Base-by-base conservation (phyloP, 202 grass and related monocot species). In the Saccharum hybrid region DNA sequence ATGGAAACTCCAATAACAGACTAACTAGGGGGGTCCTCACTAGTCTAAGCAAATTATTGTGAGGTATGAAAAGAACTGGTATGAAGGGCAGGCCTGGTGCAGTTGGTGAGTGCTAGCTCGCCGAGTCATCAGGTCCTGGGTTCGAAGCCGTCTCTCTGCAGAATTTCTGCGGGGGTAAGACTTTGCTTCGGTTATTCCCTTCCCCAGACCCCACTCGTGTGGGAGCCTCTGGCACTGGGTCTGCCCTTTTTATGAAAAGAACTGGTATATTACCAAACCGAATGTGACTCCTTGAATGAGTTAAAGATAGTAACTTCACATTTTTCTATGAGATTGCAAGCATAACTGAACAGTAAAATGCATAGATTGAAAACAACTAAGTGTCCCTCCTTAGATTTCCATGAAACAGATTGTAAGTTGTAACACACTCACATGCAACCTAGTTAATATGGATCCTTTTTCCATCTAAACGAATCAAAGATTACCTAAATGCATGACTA, bases 391-490 rank as follows among this genome's bases (percentile, higher is more conserved):
- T 66, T 22, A 39, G 11, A 54, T 1, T 69, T 81, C 49, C 34
- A 60, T 4, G 4, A 19, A 59, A 28, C 62, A 68, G n/a, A 18
- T 66, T 30, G 19, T 22, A 8, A 28, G 28, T 28, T 28, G 28
- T 28, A 6, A 6, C 36, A 19, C 3, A 68, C 45, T 4, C 43
- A 11, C 43, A 68, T 54, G 31, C 8, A 54, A 12, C 12, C 4
- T 30, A 43, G 14, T 39, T 40, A 70, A 70, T 0, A 59, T 30
- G 4, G 38, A 28, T 68, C 46, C 4, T 19, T 22, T 39, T 28
- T 39, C 77, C 19, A 80, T 36, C 30, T 21, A 69, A 16, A 88
- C 59, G 42, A 75, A 36, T 10, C 59, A 26, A 77, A 21, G 3
- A 52, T 76, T 5, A 59, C 14, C 18, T 40, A 31, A 28, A 33